Evolutionary conservation across 805 yeast genomes (phyloP), one percentile per base, ranked within the genome.

Genomic region (Suhomyces emberorum): DNA sequence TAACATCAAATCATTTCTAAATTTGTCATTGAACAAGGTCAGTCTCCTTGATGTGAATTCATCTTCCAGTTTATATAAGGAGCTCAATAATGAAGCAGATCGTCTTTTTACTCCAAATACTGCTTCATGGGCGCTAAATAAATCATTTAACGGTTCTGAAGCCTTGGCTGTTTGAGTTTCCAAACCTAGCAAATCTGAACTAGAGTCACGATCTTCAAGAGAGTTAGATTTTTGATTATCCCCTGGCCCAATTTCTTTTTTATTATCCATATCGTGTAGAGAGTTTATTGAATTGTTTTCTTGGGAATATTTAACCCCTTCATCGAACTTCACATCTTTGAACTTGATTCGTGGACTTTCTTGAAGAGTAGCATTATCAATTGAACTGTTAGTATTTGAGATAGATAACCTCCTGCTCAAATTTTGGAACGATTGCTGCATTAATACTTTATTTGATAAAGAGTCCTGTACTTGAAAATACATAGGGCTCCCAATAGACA

Each of bases 121-220:
- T 54, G 41, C 54, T 53, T 44, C 59, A 50, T 36, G 69, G 45
- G 41, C 65, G 52, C 62, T 59, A 53, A 47, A 54, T 51, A 49
- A 57, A 52, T 28, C 53, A 12, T 29, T 44, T 44, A 14, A 35
- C 30, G 34, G 34, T 35, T 44, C 36, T 10, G 22, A 28, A 4
- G 33, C 25, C 17, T 27, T 26, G 11, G 22, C 7, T n/a, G n/a
- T n/a, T n/a, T n/a, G n/a, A n/a, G n/a, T n/a, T n/a, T n/a, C n/a
- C n/a, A n/a, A n/a, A n/a, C n/a, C n/a, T n/a, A n/a, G n/a, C n/a
- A n/a, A n/a, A n/a, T n/a, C n/a, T n/a, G n/a, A n/a, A n/a, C n/a
- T n/a, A n/a, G n/a, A n/a, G n/a, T n/a, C n/a, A n/a, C n/a, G n/a
- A n/a, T n/a, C n/a, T n/a, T n/a, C n/a, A n/a, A n/a, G n/a, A n/a